Evolutionary conservation across 106 monocot genomes (phyloP).

Genomic region (Dioscorea zingiberensis): DNA sequence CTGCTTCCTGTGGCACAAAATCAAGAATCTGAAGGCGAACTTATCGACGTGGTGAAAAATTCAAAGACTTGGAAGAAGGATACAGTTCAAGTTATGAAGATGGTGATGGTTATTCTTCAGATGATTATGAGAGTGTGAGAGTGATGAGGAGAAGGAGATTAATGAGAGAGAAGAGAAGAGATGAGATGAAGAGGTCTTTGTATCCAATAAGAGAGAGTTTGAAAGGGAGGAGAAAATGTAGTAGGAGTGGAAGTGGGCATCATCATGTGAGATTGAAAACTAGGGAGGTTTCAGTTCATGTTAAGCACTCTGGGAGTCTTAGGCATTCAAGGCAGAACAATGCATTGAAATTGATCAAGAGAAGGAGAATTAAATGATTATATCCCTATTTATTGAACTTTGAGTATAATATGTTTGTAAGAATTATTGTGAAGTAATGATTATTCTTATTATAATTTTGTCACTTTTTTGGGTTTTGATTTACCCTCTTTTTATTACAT

Average conservation of each 20-base stretch:
- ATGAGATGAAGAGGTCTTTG: conserved; percentile 40
- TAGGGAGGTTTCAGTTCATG: conserved; percentile 64
- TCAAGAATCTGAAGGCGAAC: conserved; percentile 59
- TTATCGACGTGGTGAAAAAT: conserved; percentile 29
- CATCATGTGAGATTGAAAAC: conserved; percentile 62
- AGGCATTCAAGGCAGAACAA: not conserved
- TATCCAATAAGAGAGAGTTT: conserved; percentile 23
- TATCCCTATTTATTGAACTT: conserved; percentile 10
- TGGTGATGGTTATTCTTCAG: conserved; percentile 10
- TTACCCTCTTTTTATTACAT: no score
- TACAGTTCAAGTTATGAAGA: conserved; percentile 21
- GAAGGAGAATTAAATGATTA: conserved; percentile 9
- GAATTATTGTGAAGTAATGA: no score
- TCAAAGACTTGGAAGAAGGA: conserved; percentile 58
- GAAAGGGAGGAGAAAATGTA: conserved; percentile 9
- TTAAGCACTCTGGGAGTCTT: conserved; percentile 26
- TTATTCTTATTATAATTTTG: no score
- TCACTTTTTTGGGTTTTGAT: no score
- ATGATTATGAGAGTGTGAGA: conserved; percentile 5
- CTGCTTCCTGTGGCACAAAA: conserved; percentile 75
- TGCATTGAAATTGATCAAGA: not conserved
- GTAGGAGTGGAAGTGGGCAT: conserved; percentile 10
- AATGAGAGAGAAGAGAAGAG: conserved; percentile 43
- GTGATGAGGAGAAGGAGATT: conserved; percentile 23
- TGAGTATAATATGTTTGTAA: no score